phyloP scores from a whole-genome alignment of 2,329 filamentous ascomycete species.

The Botrytis aclada region DNA sequence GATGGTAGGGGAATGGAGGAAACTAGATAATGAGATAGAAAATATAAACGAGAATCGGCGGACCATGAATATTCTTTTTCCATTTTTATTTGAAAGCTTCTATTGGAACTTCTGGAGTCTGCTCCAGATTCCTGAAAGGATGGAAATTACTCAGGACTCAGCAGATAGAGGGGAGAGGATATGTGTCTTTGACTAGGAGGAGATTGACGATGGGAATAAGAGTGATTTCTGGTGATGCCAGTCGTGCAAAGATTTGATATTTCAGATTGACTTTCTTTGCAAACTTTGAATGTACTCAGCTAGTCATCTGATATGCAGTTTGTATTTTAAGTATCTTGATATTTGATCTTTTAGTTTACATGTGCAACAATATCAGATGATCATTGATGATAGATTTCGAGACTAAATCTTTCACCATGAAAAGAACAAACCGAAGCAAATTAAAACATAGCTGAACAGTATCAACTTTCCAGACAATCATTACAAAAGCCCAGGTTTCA shows the following conservation, averaged over 20 bases:
- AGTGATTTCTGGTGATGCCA: neutral
- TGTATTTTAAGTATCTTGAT: neutral
- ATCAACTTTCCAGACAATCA: neutral
- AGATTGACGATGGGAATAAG: neutral
- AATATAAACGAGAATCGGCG: neutral
- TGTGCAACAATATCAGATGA: neutral
- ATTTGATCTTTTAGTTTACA: neutral
- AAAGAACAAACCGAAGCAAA: neutral
- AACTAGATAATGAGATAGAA: neutral
- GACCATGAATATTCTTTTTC: neutral
- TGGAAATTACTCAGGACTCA: neutral
- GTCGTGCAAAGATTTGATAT: neutral
- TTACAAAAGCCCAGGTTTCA: neutral
- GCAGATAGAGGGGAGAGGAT: neutral
- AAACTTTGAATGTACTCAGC: neutral
- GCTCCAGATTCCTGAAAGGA: neutral
- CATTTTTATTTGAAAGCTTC: neutral
- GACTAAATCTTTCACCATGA: neutral
- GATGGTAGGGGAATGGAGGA: neutral
- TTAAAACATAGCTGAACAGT: neutral
- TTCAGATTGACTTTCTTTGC: neutral
- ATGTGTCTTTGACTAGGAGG: neutral
- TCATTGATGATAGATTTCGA: neutral
- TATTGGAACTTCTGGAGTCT: neutral
- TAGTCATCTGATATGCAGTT: too few relatives aligned